A percentile compares a stretch with the other conserved stretches of the same genome.
phyloP scores from a whole-genome alignment of 139 green algal genomes.

The Chlamydomonas sphaeroides region DNA sequence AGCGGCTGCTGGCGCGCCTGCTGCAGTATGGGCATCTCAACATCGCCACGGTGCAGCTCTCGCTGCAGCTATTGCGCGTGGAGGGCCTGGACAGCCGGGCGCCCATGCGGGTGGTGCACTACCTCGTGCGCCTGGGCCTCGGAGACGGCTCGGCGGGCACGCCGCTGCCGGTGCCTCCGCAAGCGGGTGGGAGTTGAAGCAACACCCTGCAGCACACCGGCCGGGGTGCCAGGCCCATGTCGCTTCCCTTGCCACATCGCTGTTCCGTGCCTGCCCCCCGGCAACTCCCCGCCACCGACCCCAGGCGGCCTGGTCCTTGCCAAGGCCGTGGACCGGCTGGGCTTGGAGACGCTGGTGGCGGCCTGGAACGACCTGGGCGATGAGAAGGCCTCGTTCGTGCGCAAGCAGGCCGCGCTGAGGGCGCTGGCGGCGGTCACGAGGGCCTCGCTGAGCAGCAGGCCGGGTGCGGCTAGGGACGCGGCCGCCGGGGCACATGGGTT shows the following conservation, averaged over 20 bases:
- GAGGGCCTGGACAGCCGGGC: constrained; percentile 1
- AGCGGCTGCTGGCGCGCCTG: constrained; percentile 14
- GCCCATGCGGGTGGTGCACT: constrained; percentile 56
- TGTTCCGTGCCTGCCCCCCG: too few relatives aligned
- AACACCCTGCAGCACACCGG: too few relatives aligned
- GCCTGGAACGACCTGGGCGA: constrained; percentile 47
- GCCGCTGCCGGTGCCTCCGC: constrained; percentile 51
- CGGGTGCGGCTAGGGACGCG: constrained; percentile 50
- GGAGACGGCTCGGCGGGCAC: constrained; percentile 71
- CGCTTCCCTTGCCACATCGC: background rate
- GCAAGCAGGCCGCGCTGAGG: constrained; percentile 53
- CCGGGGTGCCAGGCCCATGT: background rate
- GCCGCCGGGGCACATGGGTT: too few relatives aligned
- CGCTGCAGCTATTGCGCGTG: constrained; percentile 4
- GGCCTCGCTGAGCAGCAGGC: constrained; percentile 48
- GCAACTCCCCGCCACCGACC: background rate
- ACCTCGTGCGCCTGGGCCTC: constrained; percentile 72
- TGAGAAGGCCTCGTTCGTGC: constrained; percentile 44
- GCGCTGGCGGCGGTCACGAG: constrained; percentile 51
- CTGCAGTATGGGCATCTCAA: constrained; percentile 42
- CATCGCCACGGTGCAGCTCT: constrained; percentile 18
- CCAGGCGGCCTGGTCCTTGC: constrained; percentile 35
- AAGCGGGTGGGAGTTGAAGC: constrained; percentile 43
- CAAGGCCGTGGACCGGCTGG: constrained; percentile 54
- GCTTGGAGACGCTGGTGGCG: constrained; percentile 42